A percentile compares a stretch with the other conserved stretches of the same genome.
Evolutionary conservation across 73 alveolate genomes (phyloP).

Genomic region (Paramecium bursaria): DNA sequence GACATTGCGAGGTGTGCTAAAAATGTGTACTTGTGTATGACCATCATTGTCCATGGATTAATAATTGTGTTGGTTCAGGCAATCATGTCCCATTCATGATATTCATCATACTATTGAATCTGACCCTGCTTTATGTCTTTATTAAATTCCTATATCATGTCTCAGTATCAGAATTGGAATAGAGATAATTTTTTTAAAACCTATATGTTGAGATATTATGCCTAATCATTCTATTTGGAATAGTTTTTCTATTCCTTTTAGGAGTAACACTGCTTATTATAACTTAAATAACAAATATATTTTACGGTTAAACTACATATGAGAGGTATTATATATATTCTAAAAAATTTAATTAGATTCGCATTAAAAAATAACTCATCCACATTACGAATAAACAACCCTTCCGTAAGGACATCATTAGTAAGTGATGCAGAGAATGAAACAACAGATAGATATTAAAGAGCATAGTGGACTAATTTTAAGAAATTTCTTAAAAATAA

Average conservation of each 20-base stretch:
- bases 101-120: constrained; percentile 47
- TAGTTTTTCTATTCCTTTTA: constrained; percentile 3
- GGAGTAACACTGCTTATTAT: constrained; percentile 30
- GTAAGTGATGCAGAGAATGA: too few relatives aligned
- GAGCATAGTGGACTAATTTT: too few relatives aligned
- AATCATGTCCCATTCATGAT: constrained; percentile 75
- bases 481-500: too few relatives aligned
- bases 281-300: constrained; percentile 25
- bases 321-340: constrained; percentile 61
- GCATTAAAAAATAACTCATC: not conserved
- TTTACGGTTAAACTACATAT: constrained; percentile 24
- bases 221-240: not conserved
- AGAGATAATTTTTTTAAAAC: not conserved
- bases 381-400: not conserved
- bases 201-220: not conserved
- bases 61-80: constrained; percentile 86
- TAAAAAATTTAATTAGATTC: not conserved
- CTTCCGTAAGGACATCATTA: too few relatives aligned
- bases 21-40: constrained; percentile 88
- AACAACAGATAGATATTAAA: too few relatives aligned
- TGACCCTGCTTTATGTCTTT: constrained; percentile 25
- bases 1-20: constrained; percentile 86
- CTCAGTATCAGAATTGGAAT: not conserved
- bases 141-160: not conserved
- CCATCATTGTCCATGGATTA: constrained; percentile 92